A percentile compares a stretch with the other conserved stretches of the same genome.
phyloP scores from a whole-genome alignment of 1,284 basidiomycete species.

The Crucibulum parvulum region DNA sequence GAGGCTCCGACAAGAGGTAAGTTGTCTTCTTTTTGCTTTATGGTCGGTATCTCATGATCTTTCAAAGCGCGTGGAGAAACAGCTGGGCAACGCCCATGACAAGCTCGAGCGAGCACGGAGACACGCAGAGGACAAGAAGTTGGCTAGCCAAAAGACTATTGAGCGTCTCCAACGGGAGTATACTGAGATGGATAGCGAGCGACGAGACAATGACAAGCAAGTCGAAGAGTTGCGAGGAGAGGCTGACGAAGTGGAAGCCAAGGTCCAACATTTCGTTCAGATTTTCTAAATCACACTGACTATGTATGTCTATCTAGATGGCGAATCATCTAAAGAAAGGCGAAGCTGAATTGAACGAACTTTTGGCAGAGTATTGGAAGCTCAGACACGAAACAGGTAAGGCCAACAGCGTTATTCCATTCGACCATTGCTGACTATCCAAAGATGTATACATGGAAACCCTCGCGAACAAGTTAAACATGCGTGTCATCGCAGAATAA shows the following conservation, averaged over 20 bases:
- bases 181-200: slow-evolving; percentile 75
- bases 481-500: slow-evolving; percentile 46
- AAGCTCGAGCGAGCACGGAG: slow-evolving; percentile 78
- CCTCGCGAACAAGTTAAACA: slow-evolving; percentile 72
- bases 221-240: slow-evolving; percentile 76
- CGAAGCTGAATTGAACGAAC: slow-evolving; percentile 76
- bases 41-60: background rate
- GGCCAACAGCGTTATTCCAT: slow-evolving; percentile 11
- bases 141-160: slow-evolving; percentile 70
- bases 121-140: slow-evolving; percentile 77
- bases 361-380: slow-evolving; percentile 84
- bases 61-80: slow-evolving; percentile 73
- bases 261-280: slow-evolving; percentile 45
- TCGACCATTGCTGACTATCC: background rate
- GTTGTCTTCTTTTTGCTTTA: slow-evolving; percentile 10
- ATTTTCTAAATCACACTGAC: slow-evolving; percentile 3
- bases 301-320: slow-evolving; percentile 54
- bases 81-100: slow-evolving; percentile 77
- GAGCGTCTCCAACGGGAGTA: slow-evolving; percentile 79
- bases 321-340: slow-evolving; percentile 74
- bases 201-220: slow-evolving; percentile 77
- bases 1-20: slow-evolving; percentile 68
- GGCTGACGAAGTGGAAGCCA: slow-evolving; percentile 66
- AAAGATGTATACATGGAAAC: slow-evolving; percentile 85
- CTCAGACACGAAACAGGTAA: slow-evolving; percentile 80